Evolutionary conservation across 441 rosid species (phyloP), one percentile per base, ranked within the genome.

Genomic region (Jatropha multifida): DNA sequence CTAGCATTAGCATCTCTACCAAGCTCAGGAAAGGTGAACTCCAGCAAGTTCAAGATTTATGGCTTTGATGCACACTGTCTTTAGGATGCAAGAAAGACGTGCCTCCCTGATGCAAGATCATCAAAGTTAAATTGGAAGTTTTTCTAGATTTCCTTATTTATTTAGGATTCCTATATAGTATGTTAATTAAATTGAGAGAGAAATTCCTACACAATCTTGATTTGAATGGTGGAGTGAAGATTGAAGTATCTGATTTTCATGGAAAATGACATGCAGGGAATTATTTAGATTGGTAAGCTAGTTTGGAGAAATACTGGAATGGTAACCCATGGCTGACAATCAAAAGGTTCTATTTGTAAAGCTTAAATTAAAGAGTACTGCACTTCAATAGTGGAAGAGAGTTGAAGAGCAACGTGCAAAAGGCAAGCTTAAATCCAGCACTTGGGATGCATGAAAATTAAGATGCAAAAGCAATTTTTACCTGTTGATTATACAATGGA

Each of bases 291-390:
- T 32, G 60, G 48, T 44, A 71, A 71, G 51, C 52, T n/a, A 71
- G 18, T 37, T 38, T 71, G 27, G 0, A 70, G 2, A 71, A 41
- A 38, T 59, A 71, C 20, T 71, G 42, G 49, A 65, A 51, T 49
- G 70, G 37, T 38, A 73, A 6, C 60, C 48, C 4, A 48, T 38
- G 60, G 61, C 32, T 20, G 60, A 63, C 37, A 38, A 32, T 63
- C 3, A 27, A 11, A 73, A 63, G 27, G 76, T 62, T 44, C 4
- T 73, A 14, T 51, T 73, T n/a, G 32, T 73, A 3, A 73, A 48
- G 63, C 69, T 73, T 15, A 73, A 73, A 23, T 48, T 73, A 61
- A 64, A 64, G 49, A 49, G 76, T 3, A n/a, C 32, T 27, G 49
- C 62, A 49, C 52, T 64, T 51, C 70, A 73, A 73, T 12, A 48